Base-by-base conservation (phyloP, 768 basidiomycete species). In the Leccinum arenicola region DNA sequence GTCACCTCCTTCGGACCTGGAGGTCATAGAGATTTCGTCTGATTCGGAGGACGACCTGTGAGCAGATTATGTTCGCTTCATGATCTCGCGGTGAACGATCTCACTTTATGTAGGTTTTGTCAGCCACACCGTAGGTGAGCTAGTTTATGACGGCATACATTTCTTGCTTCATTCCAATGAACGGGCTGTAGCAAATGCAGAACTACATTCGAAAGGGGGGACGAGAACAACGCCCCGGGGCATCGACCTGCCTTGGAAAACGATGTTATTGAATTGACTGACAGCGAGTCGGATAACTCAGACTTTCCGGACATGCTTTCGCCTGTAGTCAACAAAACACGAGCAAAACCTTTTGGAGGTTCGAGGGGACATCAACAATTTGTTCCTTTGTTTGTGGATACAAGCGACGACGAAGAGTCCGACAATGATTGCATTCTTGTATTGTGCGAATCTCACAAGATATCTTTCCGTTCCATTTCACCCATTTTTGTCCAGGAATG, bases 11-110 rank as follows among this genome's bases (percentile, higher is more conserved):
- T 23, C 17, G 53, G 31, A 54, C 38, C 62, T 64, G 45, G 72
- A 77, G 48, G 71, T 85, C 23, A 84, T 87, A 58, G 81, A 84
- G 63, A 81, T 85, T 68, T 84, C 81, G 17, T 84, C 83, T 50
- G 73, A 68, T 36, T 80, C 78, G 38, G 77, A 77, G 54, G 73
- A 76, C 1, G 75, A 77, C n/a, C 53, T 59, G 77, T 75, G 62
- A 55, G 75, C 67, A 14, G 1, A 14, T 48, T 29, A n/a, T 51
- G 17, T 17, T 50, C 3, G 52, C 31, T 33, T 53, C 35, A 55
- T 5, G 31, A 29, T n/a, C 2, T 5, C 19, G n/a, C 15, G 1
- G 11, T 21, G 9, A 33, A 19, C 17, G 21, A 2, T 49, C 23
- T 38, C 25, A 58, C 25, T 33, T 4, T 56, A 27, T 48, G 14